A percentile compares a stretch with the other conserved stretches of the same genome.
phyloP scores from a whole-genome alignment of 495 filamentous ascomycete genomes.

The Emericellopsis terricola region DNA sequence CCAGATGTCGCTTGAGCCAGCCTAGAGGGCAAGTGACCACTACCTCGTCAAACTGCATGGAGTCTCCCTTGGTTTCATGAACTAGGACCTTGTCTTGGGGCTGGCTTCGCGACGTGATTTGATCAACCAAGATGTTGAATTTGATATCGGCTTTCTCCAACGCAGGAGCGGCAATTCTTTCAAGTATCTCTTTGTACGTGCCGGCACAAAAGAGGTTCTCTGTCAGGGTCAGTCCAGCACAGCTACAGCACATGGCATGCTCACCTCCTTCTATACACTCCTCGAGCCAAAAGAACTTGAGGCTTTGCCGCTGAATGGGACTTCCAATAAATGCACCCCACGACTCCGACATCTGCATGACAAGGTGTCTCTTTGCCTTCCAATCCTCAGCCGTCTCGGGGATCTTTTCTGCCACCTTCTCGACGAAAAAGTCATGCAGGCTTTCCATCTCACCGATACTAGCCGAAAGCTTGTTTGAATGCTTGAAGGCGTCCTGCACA shows the following conservation, averaged over 20 bases:
- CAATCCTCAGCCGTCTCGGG: slow-evolving; percentile 24
- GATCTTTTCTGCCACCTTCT: slow-evolving; percentile 35
- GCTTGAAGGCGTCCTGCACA: slow-evolving; percentile 58
- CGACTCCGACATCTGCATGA: slow-evolving; percentile 48
- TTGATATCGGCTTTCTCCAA: slow-evolving; percentile 43
- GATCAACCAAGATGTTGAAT: slow-evolving; percentile 23
- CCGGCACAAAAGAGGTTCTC: slow-evolving; percentile 80
- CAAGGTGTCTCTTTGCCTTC: slow-evolving; percentile 27
- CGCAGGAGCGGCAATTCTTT: slow-evolving; percentile 44
- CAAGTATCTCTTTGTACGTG: slow-evolving; percentile 65
- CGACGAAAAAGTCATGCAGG: slow-evolving; percentile 59
- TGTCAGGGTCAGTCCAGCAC: slow-evolving; percentile 10
- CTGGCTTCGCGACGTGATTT: slow-evolving; percentile 27
- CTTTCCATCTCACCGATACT: slow-evolving; percentile 48
- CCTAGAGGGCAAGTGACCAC: slow-evolving; percentile 76
- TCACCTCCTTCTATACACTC: slow-evolving; percentile 80
- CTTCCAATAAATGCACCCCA: slow-evolving; percentile 89
- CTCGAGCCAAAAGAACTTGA: slow-evolving; percentile 91
- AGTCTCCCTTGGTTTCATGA: slow-evolving; percentile 31
- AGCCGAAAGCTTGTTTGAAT: slow-evolving; percentile 50
- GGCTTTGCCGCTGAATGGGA: slow-evolving; percentile 54
- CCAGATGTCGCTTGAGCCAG: slow-evolving; percentile 64
- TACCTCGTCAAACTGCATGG: slow-evolving; percentile 57
- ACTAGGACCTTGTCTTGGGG: slow-evolving; percentile 28
- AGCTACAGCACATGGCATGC: slow-evolving; percentile 8